Conservation (phyloP, 192 early-diverging fungal species). For the Entomortierella parvispora region DNA sequence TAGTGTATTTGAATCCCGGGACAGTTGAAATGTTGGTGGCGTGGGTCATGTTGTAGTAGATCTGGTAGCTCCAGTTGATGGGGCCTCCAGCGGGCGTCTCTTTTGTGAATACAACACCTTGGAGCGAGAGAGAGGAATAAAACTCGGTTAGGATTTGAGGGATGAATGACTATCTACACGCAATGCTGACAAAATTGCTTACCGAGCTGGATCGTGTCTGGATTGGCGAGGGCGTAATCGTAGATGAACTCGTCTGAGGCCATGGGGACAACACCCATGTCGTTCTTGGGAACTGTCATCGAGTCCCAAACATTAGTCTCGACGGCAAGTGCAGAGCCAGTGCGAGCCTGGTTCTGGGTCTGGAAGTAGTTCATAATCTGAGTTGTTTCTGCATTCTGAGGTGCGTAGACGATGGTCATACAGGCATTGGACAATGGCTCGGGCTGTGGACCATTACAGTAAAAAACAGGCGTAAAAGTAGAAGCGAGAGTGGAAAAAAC, state of each 20-base stretch:
- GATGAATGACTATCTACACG: neutral
- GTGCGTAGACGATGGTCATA: constrained; percentile 38
- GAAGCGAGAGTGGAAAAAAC: neutral
- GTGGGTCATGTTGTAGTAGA: constrained; percentile 74
- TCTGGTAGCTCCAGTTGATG: constrained; percentile 72
- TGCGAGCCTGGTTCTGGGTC: constrained; percentile 31
- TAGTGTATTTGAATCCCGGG: constrained; percentile 46
- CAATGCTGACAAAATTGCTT: constrained; percentile 15
- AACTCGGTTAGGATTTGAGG: neutral
- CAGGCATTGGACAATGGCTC: constrained; percentile 38
- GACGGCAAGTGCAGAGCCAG: constrained; percentile 14
- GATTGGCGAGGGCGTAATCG: constrained; percentile 69
- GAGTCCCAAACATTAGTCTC: constrained; percentile 31
- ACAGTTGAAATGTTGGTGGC: constrained; percentile 68
- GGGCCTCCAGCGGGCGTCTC: constrained; percentile 1
- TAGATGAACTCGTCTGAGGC: constrained; percentile 69
- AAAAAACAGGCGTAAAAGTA: too few relatives aligned
- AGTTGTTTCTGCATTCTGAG: constrained; percentile 27
- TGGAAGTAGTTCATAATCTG: constrained; percentile 46
- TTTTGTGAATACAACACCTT: constrained; percentile 45
- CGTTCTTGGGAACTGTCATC: constrained; percentile 29
- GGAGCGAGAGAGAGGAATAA: neutral
- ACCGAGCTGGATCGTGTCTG: constrained; percentile 75
- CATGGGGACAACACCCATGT: constrained; percentile 67
- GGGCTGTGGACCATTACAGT: constrained; percentile 12